Conservation (phyloP, 176 grass and related monocot species). For the Echinochloa phyllopogon region DNA sequence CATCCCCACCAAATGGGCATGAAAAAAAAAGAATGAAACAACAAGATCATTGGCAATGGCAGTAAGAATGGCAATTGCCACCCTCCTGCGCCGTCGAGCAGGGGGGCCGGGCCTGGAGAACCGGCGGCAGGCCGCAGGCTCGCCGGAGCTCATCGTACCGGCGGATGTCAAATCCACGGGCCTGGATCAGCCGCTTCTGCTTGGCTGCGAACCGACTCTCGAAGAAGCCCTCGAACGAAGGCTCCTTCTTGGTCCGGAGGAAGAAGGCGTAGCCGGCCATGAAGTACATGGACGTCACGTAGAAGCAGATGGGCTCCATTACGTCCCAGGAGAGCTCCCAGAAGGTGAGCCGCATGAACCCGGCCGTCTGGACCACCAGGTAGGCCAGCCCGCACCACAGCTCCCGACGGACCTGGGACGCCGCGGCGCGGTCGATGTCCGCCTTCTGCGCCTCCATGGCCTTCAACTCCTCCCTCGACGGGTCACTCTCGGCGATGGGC, state of each 20-base stretch:
- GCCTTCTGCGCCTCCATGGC: slow-evolving; percentile 72
- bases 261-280: slow-evolving; percentile 94
- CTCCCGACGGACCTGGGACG: slow-evolving; percentile 57
- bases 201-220: slow-evolving; percentile 59
- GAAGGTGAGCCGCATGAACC: slow-evolving; percentile 91
- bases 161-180: slow-evolving; percentile 50
- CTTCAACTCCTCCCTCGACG: slow-evolving; percentile 52
- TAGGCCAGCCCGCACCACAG: slow-evolving; percentile 76
- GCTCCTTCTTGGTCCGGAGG: slow-evolving; percentile 85
- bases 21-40: slow-evolving; percentile 22
- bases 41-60: slow-evolving; percentile 54
- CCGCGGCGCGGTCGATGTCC: slow-evolving; percentile 58
- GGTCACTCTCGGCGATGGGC: background rate
- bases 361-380: slow-evolving; percentile 68
- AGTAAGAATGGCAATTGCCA: slow-evolving; percentile 39
- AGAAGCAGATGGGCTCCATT: slow-evolving; percentile 99
- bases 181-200: slow-evolving; percentile 71
- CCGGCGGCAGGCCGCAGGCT: slow-evolving; percentile 45
- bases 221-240: slow-evolving; percentile 92
- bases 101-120: background rate
- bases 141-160: slow-evolving; percentile 69
- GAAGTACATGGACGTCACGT: slow-evolving; percentile 85
- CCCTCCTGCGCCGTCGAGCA: slow-evolving; percentile 12
- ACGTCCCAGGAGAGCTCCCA: slow-evolving; percentile 99
- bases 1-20: slow-evolving; percentile 45